Evolutionary conservation across 208 protist genomes (phyloP), one percentile per base, ranked within the genome.

Genomic region (Balamuthia mandrillaris): DNA sequence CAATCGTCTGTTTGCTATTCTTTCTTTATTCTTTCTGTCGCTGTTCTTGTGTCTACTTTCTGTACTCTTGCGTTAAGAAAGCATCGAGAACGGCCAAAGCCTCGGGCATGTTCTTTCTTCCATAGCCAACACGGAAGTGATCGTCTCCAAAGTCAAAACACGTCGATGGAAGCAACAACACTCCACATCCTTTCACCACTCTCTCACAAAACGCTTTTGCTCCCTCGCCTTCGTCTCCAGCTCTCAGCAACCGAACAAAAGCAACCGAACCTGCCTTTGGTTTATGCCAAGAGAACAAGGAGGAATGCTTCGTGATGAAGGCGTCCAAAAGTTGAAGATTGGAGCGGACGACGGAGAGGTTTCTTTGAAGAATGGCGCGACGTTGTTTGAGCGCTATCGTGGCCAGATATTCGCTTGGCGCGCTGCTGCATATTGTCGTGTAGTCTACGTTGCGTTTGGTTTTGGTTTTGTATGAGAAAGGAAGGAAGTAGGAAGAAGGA

Each of bases 381-480:
- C 21, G 41, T 24, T 83, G 63, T 27, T 39, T 27, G 3, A 83
- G 77, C 7, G 77, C 77, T 12, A 83, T 41, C 21, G 68, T 29
- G 42, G 41, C 54, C 10, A 83, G 54, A 29, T 68, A 83, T 24
- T 83, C 77, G 54, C 77, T 83, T 9, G 77, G 29, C 9, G 41
- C 77, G 42, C 77, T 83, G 77, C 77, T 54, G 54, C 77, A 83
- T 24, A 83, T 83, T 9, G 77, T 54, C 14, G 77, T 83, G 77
- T 83, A 83, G 54, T 83, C 77, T n/a, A n/a, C n/a, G n/a, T n/a
- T n/a, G n/a, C n/a, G n/a, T n/a, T n/a, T n/a, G n/a, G n/a, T n/a
- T n/a, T n/a, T n/a, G n/a, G n/a, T n/a, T n/a, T n/a, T n/a, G n/a
- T n/a, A n/a, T n/a, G n/a, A n/a, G n/a, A n/a, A n/a, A n/a, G n/a